A percentile compares a stretch with the other conserved stretches of the same genome.
phyloP scores from a whole-genome alignment of 2,329 filamentous ascomycete genomes.

The Trichoderma hamatum region DNA sequence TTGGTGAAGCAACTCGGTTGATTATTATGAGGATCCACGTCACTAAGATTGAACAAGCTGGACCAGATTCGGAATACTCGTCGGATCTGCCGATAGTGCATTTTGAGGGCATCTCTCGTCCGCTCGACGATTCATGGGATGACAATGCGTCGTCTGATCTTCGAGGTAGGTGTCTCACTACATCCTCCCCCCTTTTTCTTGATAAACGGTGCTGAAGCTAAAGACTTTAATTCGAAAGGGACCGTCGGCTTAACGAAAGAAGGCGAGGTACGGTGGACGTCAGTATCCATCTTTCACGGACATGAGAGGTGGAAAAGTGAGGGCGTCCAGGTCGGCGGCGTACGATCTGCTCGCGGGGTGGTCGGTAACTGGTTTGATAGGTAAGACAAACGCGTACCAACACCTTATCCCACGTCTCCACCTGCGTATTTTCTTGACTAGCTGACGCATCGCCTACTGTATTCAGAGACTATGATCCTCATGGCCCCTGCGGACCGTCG shows the following conservation, averaged over 20 bases:
- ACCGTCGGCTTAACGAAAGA: conserved; percentile 66
- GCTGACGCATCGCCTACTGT: not conserved
- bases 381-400: conserved; percentile 43
- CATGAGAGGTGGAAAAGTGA: conserved; percentile 77
- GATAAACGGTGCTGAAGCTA: conserved; percentile 30
- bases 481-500: conserved; percentile 73
- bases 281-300: conserved; percentile 63
- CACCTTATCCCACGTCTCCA: not conserved
- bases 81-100: conserved; percentile 65
- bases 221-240: conserved; percentile 47
- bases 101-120: conserved; percentile 65
- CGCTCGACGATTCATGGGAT: conserved; percentile 67
- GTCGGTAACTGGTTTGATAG: conserved; percentile 80
- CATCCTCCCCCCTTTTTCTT: no score
- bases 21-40: conserved; percentile 70
- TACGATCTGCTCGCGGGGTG: conserved; percentile 66
- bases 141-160: conserved; percentile 69
- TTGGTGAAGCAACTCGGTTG: conserved; percentile 68
- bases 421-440: not conserved
- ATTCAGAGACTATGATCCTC: conserved; percentile 62
- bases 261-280: conserved; percentile 76
- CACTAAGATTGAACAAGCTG: conserved; percentile 62
- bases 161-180: conserved; percentile 52
- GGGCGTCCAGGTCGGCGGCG: conserved; percentile 72
- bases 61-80: conserved; percentile 59